These are phyloP conservation scores for Amanita inopinata DNA, from an alignment of 768 basidiomycete species.

Conservation along the genomic window DNA sequence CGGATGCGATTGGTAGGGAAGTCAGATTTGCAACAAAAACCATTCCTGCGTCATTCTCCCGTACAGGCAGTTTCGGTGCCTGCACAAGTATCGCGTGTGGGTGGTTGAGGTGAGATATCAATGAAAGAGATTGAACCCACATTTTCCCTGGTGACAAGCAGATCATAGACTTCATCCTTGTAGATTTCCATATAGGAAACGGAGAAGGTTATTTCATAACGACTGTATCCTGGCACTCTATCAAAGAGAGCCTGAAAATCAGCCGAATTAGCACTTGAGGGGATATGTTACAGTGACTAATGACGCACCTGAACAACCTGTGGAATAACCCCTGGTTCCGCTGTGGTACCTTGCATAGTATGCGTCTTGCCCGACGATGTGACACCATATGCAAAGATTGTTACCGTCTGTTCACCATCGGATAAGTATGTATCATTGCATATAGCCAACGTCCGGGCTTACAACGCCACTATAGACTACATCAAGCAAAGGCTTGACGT, in stretches of 20 bases:
- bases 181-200: conserved; percentile 88
- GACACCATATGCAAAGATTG: conserved; percentile 86
- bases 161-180: conserved; percentile 85
- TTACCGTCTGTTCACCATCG: conserved; percentile 49
- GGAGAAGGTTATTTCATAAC: conserved; percentile 36
- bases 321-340: conserved; percentile 80
- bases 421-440: conserved; percentile 3
- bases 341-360: conserved; percentile 78
- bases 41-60: conserved; percentile 42
- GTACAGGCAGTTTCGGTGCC: conserved; percentile 45
- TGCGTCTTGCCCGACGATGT: conserved; percentile 89
- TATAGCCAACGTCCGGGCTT: conserved; percentile 18
- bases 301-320: conserved; percentile 57
- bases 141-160: conserved; percentile 63
- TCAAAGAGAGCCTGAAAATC: conserved; percentile 47
- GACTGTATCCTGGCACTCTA: conserved; percentile 26
- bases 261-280: not conserved
- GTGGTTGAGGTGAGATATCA: conserved; percentile 5
- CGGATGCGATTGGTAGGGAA: conserved; percentile 27
- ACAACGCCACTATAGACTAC: conserved; percentile 72
- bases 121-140: conserved; percentile 24
- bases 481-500: conserved; percentile 72
- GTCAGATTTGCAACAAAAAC: conserved; percentile 47
- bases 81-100: no score
- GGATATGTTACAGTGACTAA: not conserved